Base-by-base conservation (phyloP, 2,329 filamentous ascomycete species). In the Verticillium isaacii region DNA sequence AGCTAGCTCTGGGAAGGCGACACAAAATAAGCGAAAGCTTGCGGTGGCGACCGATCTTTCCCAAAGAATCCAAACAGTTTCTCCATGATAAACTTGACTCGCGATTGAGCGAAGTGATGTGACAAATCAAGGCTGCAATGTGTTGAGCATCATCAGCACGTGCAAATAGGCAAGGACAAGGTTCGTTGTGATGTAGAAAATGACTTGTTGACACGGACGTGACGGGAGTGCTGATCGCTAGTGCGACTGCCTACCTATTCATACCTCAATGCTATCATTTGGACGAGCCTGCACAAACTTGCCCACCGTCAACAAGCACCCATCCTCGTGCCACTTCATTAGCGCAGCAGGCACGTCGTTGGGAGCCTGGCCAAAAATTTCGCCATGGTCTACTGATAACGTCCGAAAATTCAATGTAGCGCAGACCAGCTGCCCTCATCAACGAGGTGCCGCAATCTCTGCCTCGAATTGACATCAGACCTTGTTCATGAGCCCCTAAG, bases 1-100 rank as follows among this genome's bases (percentile, higher is more conserved):
- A 65, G 58, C 62, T 64, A 65, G 63, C 63, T 64, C 64, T 65
- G 63, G 63, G 63, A 65, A 65, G 63, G 63, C 62, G 73, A 50
- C 45, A 72, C 72, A 73, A 73, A 73, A 72, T 69, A 70, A 71
- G 72, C 73, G 70, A 73, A 70, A 67, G 72, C 67, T 67, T 69
- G 65, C 66, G 70, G 68, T 71, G 67, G 69, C 67, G 69, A 67
- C 65, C 68, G 64, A 73, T 68, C 64, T 73, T 72, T 75, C 74
- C 68, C 69, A 71, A 73, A 73, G 71, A 76, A 73, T 72, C 66
- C 70, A 69, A 70, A 63, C 65, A 65, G 68, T 60, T 62, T 64
- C 58, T 41, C 62, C 63, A 23, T 50, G 45, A 50, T 11, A 23
- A 11, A 23, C 17, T 39, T 1, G 56, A 60, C 63, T 54, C 56